Evolutionary conservation across 257 asterid species (phyloP), one percentile per base, ranked within the genome.

Genomic region (Penstemon barbatus): DNA sequence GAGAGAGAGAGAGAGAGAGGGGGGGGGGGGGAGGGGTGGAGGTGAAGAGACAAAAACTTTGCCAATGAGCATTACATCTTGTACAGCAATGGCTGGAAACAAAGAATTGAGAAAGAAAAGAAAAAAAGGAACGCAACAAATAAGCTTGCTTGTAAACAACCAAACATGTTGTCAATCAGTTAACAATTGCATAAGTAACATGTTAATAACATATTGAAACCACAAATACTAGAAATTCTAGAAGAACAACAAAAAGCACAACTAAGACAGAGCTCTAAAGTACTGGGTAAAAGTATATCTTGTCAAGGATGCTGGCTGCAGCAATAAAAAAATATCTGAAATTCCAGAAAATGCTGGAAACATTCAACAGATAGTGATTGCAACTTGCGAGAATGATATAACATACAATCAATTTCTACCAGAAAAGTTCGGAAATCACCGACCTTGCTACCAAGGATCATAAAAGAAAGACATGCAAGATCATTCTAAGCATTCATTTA

Each of bases 161-260:
- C 40, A 38, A 45, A 72, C 5, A 7, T 44, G 8, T 3, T 54
- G 43, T 43, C 46, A 25, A 61, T 15, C 55, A 40, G 36, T 4
- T 9, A 9, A 70, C 55, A 36, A 0, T 8, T 8, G 25, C 45
- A 56, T 11, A 18, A 60, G 53, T 61, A 48, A 59, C 44, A 43
- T 5, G 48, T 10, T 55, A 42, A 65, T 0, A 18, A 51, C 50
- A 72, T 12, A 49, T n/a, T 38, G 37, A 57, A 72, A 57, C 52
- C 12, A 66, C 15, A 6, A 65, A 57, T 42, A 13, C 4, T 9
- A 10, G 13, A 74, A 53, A 61, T n/a, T 46, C 8, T 46, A 12
- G 7, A 6, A 46, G 8, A 7, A 9, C 1, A 46, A 6, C 10
- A 25, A 25, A 25, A 25, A 25, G 33, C 33, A 25, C 33, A 25